These are phyloP conservation scores for Friedmanniomyces endolithicus DNA, from an alignment of 495 filamentous ascomycete genomes.

Conservation along the genomic window DNA sequence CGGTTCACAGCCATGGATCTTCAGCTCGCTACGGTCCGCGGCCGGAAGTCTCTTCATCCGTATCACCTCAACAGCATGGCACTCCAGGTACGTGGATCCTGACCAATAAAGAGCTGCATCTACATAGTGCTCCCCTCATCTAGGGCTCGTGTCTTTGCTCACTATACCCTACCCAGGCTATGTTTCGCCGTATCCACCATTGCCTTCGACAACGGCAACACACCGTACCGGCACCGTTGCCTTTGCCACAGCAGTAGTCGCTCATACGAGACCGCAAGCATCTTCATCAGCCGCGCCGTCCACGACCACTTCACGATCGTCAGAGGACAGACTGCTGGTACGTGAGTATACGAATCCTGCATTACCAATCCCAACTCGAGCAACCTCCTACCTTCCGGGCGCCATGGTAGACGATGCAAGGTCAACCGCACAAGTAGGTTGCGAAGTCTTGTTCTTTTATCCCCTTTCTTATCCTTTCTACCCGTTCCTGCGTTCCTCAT, in stretches of 20 bases:
- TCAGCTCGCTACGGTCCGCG: not conserved
- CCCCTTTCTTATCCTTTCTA: not conserved
- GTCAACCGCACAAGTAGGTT: slow-evolving; percentile 4
- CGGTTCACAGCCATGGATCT: not conserved
- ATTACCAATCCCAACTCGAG: not conserved
- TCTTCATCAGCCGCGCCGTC: not conserved
- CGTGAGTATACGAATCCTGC: not conserved
- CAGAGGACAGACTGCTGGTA: not conserved
- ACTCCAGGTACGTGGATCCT: not conserved
- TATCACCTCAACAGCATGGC: not conserved
- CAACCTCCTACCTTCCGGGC: not conserved
- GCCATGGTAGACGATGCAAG: slow-evolving; percentile 3
- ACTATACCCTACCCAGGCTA: slow-evolving; percentile 1
- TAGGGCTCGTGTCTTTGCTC: not conserved
- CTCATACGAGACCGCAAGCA: not conserved
- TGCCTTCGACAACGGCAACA: not conserved
- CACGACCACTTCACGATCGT: not conserved
- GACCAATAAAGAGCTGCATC: no score
- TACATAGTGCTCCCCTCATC: not conserved
- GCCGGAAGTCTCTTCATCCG: not conserved
- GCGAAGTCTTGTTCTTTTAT: not conserved
- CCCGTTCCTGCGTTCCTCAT: not conserved
- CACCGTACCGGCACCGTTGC: not conserved
- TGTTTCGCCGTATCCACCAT: slow-evolving; percentile 6
- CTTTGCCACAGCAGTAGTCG: not conserved